These are phyloP conservation scores for Botrytis sinoallii DNA, from an alignment of 2,329 filamentous ascomycete genomes.

Conservation along the genomic window DNA sequence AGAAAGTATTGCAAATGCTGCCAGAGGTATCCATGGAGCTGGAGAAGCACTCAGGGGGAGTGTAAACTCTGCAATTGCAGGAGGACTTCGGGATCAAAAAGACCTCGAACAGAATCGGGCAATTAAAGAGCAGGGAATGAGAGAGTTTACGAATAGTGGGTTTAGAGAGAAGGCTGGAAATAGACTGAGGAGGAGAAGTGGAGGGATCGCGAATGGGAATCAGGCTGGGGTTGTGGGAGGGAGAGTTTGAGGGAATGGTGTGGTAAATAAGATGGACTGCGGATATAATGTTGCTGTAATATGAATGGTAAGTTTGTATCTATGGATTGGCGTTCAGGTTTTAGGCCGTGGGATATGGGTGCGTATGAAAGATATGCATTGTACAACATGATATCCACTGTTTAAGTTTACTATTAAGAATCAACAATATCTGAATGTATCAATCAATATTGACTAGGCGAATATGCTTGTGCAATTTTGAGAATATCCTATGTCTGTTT, in stretches of 20 bases:
- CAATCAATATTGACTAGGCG: not conserved
- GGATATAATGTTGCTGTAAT: not conserved
- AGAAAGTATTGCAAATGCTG: constrained; percentile 1
- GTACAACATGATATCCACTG: not conserved
- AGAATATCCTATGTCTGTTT: not conserved
- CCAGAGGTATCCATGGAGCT: constrained; percentile 16
- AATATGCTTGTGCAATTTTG: not conserved
- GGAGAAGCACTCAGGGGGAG: constrained; percentile 15
- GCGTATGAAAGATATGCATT: not conserved
- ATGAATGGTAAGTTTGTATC: not conserved
- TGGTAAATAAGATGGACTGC: not conserved
- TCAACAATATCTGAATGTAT: not conserved
- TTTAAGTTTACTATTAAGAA: not conserved
- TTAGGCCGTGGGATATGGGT: not conserved
- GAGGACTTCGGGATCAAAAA: constrained; percentile 6
- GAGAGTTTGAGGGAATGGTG: not conserved
- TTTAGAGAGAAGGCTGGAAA: constrained; percentile 94
- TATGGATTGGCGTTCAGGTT: not conserved
- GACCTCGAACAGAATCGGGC: constrained; percentile 10
- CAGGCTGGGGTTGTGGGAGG: not conserved
- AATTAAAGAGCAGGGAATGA: constrained; percentile 17
- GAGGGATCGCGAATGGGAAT: not conserved
- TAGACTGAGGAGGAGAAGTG: constrained; percentile 46
- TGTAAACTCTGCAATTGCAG: constrained; percentile 15
- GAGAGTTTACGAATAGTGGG: constrained; percentile 52